Conservation (phyloP, 2,329 filamentous ascomycete species). For the Xylaria hypoxylon region DNA sequence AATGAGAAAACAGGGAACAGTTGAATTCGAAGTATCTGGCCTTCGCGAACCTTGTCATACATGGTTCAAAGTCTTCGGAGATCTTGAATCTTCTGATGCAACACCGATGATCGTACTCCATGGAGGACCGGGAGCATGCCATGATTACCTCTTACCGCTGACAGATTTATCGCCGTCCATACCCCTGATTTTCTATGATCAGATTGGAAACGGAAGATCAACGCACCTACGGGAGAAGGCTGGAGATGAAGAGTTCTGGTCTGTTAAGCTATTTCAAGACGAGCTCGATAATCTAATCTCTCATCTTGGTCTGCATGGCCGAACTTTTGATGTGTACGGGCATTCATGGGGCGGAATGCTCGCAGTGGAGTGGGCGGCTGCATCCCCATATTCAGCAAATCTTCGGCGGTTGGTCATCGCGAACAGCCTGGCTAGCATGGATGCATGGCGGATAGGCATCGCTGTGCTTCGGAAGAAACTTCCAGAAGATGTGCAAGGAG, state of each 20-base stretch:
- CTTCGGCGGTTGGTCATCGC: conserved; percentile 48
- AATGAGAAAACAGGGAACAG: conserved; percentile 22
- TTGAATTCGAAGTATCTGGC: conserved; percentile 27
- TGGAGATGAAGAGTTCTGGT: conserved; percentile 61
- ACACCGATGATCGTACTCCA: conserved; percentile 44
- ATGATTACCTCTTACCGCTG: conserved; percentile 57
- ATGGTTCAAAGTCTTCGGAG: conserved; percentile 44
- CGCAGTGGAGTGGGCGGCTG: conserved; percentile 56
- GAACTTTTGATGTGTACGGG: conserved; percentile 54
- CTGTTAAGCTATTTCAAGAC: conserved; percentile 58
- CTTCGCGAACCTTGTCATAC: conserved; percentile 36
- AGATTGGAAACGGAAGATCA: conserved; percentile 62
- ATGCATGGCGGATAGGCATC: conserved; percentile 40
- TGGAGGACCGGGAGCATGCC: conserved; percentile 55
- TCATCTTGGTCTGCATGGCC: conserved; percentile 58
- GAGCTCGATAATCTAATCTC: conserved; percentile 62
- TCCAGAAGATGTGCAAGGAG: conserved; percentile 27
- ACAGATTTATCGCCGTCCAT: conserved; percentile 53
- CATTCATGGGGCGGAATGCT: conserved; percentile 68
- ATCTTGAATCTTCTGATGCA: conserved; percentile 31
- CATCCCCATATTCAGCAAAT: conserved; percentile 33
- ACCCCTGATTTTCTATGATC: conserved; percentile 66
- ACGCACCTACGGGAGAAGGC: conserved; percentile 61
- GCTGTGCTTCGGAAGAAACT: conserved; percentile 33
- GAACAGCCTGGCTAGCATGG: conserved; percentile 50